Evolutionary conservation across 129 eudicot genomes (phyloP), one percentile per base, ranked within the genome.

Genomic region (Oenanthe sinensis): DNA sequence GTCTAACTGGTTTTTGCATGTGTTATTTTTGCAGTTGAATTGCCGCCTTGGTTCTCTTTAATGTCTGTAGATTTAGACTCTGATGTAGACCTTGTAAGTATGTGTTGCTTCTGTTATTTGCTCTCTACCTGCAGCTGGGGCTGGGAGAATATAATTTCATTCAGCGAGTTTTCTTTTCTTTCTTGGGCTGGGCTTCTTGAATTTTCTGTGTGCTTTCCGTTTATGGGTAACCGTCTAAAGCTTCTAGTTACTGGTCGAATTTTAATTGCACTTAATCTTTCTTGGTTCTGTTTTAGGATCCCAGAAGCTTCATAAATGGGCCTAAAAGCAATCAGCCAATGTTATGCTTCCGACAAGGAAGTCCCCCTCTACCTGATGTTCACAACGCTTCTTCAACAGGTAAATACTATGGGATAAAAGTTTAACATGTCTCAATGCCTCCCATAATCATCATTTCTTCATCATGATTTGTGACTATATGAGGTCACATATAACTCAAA

Each of bases 261-360:
- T 67, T 30, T 11, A 2, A 30, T 5, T 30, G 1, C 6, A 78
- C 50, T 1, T 60, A 3, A 26, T 65, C 44, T 67, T 45, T 79
- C 43, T 37, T 80, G 45, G 47, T 80, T 48, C 45, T 14, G 36
- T 68, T 86, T 28, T 85, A 93, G 98, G 91, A 87, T 80, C 88
- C 83, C 26, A 78, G 50, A 75, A 78, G 65, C 16, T 72, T 84
- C 42, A 58, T 46, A 60, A 85, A 85, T 76, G 80, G 79, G 17
- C 69, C 85, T 47, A 48, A 52, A 52, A 81, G 80, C 81, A 84
- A 84, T 81, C 82, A 83, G 79, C 97, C 97, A 48, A 87, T 91
- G 82, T 87, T 94, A 84, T 94, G 98, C 75, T 69, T 91, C 79
- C 90, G 97, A 80, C 92, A 94, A 81, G 98, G 98, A 82, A 91